phyloP scores from a whole-genome alignment of 2,329 filamentous ascomycete species.

The Dactylellina sp. region DNA sequence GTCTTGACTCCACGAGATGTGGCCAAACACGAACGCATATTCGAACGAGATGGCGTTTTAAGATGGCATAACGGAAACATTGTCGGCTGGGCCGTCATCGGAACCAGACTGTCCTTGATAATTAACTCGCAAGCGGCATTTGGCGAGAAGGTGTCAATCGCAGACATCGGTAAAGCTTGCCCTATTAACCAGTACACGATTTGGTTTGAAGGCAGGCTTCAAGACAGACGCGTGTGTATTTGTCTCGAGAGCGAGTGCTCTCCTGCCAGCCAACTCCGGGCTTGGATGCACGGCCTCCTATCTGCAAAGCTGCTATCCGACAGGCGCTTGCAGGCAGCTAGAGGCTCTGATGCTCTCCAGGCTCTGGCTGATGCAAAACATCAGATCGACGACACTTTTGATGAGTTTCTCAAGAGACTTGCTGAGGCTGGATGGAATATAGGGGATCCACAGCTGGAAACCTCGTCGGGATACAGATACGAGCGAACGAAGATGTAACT shows the following conservation, averaged over 20 bases:
- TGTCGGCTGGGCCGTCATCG: conserved; percentile 70
- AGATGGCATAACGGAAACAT: conserved; percentile 66
- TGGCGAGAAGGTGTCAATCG: conserved; percentile 56
- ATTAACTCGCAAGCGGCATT: conserved; percentile 58
- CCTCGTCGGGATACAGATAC: conserved; percentile 66
- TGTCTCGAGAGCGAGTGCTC: conserved; percentile 72
- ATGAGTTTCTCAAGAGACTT: conserved; percentile 65
- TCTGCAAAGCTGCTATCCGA: conserved; percentile 63
- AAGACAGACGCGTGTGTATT: conserved; percentile 66
- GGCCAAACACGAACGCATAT: conserved; percentile 70
- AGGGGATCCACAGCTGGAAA: conserved; percentile 74
- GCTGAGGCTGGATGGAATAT: conserved; percentile 74
- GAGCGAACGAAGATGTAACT: conserved; percentile 64
- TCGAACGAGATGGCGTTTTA: conserved; percentile 76
- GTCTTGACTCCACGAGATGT: conserved; percentile 76
- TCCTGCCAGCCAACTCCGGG: conserved; percentile 69
- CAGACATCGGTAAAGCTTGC: conserved; percentile 62
- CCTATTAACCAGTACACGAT: conserved; percentile 72
- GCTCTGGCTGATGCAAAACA: conserved; percentile 63
- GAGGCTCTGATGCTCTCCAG: conserved; percentile 66
- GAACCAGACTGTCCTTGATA: conserved; percentile 65
- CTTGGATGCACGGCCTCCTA: conserved; percentile 73
- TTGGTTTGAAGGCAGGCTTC: conserved; percentile 66
- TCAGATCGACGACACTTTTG: conserved; percentile 65
- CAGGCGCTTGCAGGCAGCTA: conserved; percentile 61